A percentile compares a stretch with the other conserved stretches of the same genome.
These are phyloP conservation scores for Thalassia testudinum DNA, from an alignment of 116 monocot genomes.

Conservation along the genomic window DNA sequence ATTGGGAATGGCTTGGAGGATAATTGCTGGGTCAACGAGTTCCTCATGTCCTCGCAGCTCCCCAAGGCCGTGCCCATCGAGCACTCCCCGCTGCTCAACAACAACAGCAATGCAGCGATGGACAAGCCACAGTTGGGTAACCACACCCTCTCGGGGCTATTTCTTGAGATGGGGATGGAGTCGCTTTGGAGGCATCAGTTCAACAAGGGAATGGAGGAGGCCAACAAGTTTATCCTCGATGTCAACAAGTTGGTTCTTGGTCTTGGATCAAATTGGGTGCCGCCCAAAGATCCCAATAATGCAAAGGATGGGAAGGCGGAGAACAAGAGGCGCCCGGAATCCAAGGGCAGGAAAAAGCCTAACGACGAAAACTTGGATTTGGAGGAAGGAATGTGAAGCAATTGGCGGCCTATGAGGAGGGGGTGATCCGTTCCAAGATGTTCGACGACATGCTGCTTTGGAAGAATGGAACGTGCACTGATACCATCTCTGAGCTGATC, in stretches of 20 bases:
- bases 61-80: too few species aligned
- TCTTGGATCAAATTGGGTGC: conserved; percentile 2
- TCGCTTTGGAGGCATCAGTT: conserved; percentile 16
- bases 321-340: neutral
- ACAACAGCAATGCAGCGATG: too few species aligned
- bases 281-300: too few species aligned
- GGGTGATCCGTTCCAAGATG: conserved; percentile 25
- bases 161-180: too few species aligned
- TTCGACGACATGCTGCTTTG: conserved; percentile 50
- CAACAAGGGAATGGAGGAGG: conserved; percentile 62
- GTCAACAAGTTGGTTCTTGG: conserved; percentile 26
- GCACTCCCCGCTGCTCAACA: too few species aligned
- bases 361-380: conserved; percentile 36
- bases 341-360: conserved; percentile 41
- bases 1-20: too few species aligned
- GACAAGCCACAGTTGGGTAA: too few species aligned
- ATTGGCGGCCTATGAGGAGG: conserved; percentile 31
- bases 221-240: conserved; percentile 61
- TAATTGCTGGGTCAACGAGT: too few species aligned
- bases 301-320: too few species aligned
- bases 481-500: conserved; percentile 15
- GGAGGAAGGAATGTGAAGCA: conserved; percentile 52
- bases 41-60: too few species aligned
- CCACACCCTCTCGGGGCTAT: too few species aligned
- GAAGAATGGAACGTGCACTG: conserved; percentile 1